Percentiles rank a stretch among this genome's conserved stretches.
Evolutionary conservation across 441 rosid species (phyloP).

Genomic region (Syzygium malaccense): DNA sequence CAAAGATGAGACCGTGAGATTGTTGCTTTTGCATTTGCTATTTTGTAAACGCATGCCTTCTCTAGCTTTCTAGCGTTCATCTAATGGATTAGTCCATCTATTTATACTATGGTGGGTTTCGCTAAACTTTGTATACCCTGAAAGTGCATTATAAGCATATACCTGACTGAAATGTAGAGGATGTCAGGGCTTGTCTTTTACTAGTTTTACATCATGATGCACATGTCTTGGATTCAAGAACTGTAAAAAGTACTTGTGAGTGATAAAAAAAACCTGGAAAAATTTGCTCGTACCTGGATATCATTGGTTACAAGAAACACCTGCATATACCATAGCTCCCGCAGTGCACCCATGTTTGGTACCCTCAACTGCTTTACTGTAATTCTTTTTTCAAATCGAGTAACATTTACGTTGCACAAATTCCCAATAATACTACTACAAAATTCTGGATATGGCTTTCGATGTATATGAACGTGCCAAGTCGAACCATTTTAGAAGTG

Average conservation of each 20-base stretch:
- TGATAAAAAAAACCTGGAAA: background rate
- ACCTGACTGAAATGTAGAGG: background rate
- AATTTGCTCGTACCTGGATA: background rate
- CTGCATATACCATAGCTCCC: background rate
- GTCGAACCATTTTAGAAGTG: background rate
- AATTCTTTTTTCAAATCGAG: background rate
- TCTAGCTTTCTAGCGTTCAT: background rate
- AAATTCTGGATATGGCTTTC: background rate
- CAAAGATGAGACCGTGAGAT: background rate
- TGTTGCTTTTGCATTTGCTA: background rate
- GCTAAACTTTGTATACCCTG: background rate
- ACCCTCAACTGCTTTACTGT: background rate
- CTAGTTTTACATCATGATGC: background rate
- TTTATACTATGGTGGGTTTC: background rate
- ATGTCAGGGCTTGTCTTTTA: background rate
- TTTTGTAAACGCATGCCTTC: background rate
- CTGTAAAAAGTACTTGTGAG: background rate
- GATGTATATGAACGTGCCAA: background rate
- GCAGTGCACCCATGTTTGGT: background rate
- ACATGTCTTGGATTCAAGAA: background rate
- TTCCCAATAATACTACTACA: background rate
- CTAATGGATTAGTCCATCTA: background rate
- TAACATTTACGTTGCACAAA: background rate
- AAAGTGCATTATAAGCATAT: background rate
- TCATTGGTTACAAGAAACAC: background rate